phyloP scores from a whole-genome alignment of 1,284 basidiomycete genomes.

The Coriolopsis trogii region DNA sequence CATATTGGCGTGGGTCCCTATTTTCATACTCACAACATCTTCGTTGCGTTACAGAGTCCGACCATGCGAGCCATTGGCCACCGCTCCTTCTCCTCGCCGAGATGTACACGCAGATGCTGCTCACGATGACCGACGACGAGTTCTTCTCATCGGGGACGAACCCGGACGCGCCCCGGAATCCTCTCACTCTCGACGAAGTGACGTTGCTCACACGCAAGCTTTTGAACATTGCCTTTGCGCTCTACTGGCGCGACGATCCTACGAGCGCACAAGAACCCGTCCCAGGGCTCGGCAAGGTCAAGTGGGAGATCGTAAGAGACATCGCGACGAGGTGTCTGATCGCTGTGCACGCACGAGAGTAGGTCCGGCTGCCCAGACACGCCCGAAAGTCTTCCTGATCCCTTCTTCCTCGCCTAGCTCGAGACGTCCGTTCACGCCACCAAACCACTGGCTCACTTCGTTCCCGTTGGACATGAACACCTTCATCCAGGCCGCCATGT shows the following conservation, averaged over 20 bases:
- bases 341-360: conserved; percentile 88
- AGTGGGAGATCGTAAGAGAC: conserved; percentile 68
- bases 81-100: conserved; percentile 82
- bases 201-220: conserved; percentile 68
- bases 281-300: conserved; percentile 46
- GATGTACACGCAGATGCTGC: conserved; percentile 83
- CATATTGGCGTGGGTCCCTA: neutral
- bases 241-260: conserved; percentile 78
- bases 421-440: conserved; percentile 76
- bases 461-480: conserved; percentile 77
- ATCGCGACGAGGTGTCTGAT: conserved; percentile 78
- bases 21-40: neutral
- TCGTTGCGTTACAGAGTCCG: conserved; percentile 43
- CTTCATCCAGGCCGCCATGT: conserved; percentile 92
- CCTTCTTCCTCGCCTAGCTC: conserved; percentile 56
- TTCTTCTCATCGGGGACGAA: conserved; percentile 68
- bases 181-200: conserved; percentile 85
- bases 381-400: conserved; percentile 1
- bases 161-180: conserved; percentile 54
- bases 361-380: conserved; percentile 33
- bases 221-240: conserved; percentile 77
- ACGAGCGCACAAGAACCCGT: conserved; percentile 44
- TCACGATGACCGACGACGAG: conserved; percentile 96
- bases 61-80: conserved; percentile 54
- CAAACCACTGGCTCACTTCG: conserved; percentile 88